These are phyloP conservation scores for Boletus calvinii DNA, from an alignment of 1,284 basidiomycete species.

Conservation along the genomic window DNA sequence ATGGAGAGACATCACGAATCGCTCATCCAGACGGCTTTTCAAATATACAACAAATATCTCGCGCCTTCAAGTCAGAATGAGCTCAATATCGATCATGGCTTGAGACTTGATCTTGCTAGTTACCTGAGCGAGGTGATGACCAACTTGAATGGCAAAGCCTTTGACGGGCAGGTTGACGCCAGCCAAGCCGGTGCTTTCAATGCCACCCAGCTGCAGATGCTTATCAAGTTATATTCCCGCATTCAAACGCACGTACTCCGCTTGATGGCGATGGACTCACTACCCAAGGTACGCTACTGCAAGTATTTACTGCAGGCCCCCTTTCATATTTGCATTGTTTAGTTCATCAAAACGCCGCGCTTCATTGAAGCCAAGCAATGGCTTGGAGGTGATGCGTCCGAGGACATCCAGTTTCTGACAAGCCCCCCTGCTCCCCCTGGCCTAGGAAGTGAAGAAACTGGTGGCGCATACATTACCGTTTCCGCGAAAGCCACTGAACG, in stretches of 20 bases:
- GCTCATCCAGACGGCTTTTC: conserved; percentile 90
- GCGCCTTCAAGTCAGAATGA: conserved; percentile 94
- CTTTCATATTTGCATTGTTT: conserved; percentile 10
- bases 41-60: conserved; percentile 94
- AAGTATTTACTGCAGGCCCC: not conserved
- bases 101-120: conserved; percentile 90
- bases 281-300: conserved; percentile 73
- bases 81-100: conserved; percentile 96
- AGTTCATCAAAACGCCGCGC: conserved; percentile 84
- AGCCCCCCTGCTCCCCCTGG: conserved; percentile 66
- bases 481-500: conserved; percentile 73
- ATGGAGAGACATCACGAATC: conserved; percentile 98
- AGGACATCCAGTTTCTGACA: conserved; percentile 56
- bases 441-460: conserved; percentile 63
- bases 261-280: conserved; percentile 96
- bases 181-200: conserved; percentile 79
- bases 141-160: conserved; percentile 69
- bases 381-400: conserved; percentile 68
- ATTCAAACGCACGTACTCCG: conserved; percentile 97
- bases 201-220: conserved; percentile 91
- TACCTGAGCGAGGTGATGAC: conserved; percentile 90
- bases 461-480: conserved; percentile 82
- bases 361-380: conserved; percentile 75
- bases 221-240: conserved; percentile 92
- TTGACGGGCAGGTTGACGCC: conserved; percentile 76